phyloP scores from a whole-genome alignment of 306 rosid species.

The Cucurbita maxima region DNA sequence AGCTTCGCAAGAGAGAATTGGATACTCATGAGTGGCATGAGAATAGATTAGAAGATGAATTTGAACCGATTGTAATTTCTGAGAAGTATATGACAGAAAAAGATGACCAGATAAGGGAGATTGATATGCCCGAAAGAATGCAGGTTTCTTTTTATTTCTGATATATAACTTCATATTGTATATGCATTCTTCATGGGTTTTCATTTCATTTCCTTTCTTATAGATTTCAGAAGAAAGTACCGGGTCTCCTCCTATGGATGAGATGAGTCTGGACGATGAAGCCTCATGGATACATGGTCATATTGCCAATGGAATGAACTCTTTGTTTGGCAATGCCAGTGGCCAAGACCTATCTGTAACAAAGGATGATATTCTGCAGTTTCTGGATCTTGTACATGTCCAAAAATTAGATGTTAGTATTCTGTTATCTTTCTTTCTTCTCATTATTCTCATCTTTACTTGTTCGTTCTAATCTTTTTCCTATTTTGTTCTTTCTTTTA shows the following conservation, averaged over 20 bases:
- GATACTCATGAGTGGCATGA: conserved; percentile 46
- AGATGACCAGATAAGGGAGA: conserved; percentile 69
- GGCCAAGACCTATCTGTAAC: conserved; percentile 33
- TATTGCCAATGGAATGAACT: conserved; percentile 37
- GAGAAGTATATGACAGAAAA: conserved; percentile 89
- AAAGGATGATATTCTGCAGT: conserved; percentile 52
- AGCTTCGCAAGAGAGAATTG: conserved; percentile 41
- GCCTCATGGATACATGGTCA: conserved; percentile 58
- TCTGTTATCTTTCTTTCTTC: neutral
- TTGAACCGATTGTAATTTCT: conserved; percentile 73
- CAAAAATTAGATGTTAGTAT: conserved; percentile 83
- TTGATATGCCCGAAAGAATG: conserved; percentile 89
- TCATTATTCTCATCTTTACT: conserved; percentile 6
- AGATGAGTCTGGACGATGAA: conserved; percentile 53
- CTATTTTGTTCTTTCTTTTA: conserved; percentile 14
- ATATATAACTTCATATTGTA: neutral
- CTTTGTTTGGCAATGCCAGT: conserved; percentile 45
- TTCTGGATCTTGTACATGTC: conserved; percentile 78
- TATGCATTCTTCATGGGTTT: neutral
- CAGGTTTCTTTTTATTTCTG: conserved; percentile 36
- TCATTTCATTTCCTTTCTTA: conserved; percentile 1
- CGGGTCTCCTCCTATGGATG: conserved; percentile 54
- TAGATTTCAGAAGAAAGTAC: conserved; percentile 77
- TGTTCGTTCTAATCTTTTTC: conserved; percentile 12
- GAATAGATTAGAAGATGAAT: conserved; percentile 81